These are phyloP conservation scores for Lachnellula subtilissima DNA, from an alignment of 2,329 filamentous ascomycete genomes.

Conservation along the genomic window DNA sequence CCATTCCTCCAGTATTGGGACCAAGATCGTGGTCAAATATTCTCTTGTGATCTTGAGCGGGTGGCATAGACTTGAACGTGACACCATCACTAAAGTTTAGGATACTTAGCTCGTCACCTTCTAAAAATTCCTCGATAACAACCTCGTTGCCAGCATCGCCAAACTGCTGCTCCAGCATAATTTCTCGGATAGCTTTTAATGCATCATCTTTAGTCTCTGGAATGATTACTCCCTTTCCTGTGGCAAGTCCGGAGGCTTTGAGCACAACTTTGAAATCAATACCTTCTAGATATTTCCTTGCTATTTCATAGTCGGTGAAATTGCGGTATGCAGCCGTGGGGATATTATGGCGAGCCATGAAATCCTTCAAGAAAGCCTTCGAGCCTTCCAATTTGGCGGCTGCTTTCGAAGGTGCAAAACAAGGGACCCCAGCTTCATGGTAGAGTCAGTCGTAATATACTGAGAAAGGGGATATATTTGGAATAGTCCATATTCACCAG, in stretches of 20 bases:
- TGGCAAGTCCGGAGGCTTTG: slow-evolving; percentile 91
- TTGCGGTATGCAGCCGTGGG: slow-evolving; percentile 89
- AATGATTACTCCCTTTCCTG: slow-evolving; percentile 88
- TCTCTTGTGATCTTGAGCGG: slow-evolving; percentile 95
- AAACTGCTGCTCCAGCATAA: slow-evolving; percentile 87
- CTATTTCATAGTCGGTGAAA: slow-evolving; percentile 72
- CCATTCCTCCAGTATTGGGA: slow-evolving; percentile 96
- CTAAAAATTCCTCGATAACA: slow-evolving; percentile 89
- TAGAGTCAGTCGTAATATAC: too few relatives aligned
- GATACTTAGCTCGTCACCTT: slow-evolving; percentile 88
- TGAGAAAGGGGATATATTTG: too few relatives aligned
- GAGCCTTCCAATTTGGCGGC: slow-evolving; percentile 91
- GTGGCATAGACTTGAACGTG: slow-evolving; percentile 74
- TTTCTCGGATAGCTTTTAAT: slow-evolving; percentile 72
- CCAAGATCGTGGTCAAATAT: slow-evolving; percentile 87
- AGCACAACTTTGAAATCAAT: slow-evolving; percentile 76
- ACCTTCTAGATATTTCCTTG: slow-evolving; percentile 67
- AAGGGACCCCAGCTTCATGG: slow-evolving; percentile 11
- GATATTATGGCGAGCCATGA: slow-evolving; percentile 87
- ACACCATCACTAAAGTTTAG: slow-evolving; percentile 88
- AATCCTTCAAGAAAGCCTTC: slow-evolving; percentile 96
- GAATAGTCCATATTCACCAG: slow-evolving; percentile 2
- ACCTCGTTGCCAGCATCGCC: slow-evolving; percentile 83
- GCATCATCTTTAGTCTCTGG: slow-evolving; percentile 68
- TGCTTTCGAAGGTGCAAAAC: slow-evolving; percentile 76